Evolutionary conservation across 2,329 filamentous ascomycete species (phyloP).

Genomic region (Ceratocystis colombiana): DNA sequence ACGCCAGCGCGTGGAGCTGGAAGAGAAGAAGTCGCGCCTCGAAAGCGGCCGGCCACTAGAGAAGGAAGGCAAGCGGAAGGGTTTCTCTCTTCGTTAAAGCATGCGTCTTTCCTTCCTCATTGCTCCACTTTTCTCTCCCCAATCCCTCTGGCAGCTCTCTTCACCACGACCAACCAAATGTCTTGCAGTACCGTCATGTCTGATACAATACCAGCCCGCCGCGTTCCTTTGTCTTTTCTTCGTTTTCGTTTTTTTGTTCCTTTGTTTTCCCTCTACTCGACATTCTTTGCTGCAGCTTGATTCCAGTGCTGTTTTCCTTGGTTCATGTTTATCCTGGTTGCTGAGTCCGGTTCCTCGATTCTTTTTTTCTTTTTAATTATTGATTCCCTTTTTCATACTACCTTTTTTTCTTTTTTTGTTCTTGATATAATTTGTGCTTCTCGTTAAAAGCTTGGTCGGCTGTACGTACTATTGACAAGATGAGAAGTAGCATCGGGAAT

Average conservation of each 20-base stretch:
- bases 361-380: slow-evolving; percentile 25
- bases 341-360: slow-evolving; percentile 22
- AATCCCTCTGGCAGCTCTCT: slow-evolving; percentile 28
- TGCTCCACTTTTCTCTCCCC: slow-evolving; percentile 18
- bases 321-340: slow-evolving; percentile 25
- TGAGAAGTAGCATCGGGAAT: neutral
- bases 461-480: neutral
- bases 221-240: slow-evolving; percentile 41
- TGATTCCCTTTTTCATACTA: slow-evolving; percentile 25
- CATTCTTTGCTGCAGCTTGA: slow-evolving; percentile 24
- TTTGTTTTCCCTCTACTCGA: slow-evolving; percentile 36
- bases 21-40: slow-evolving; percentile 95
- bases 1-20: slow-evolving; percentile 83
- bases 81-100: slow-evolving; percentile 89
- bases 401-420: slow-evolving; percentile 15
- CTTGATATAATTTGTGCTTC: slow-evolving; percentile 21
- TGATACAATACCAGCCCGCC: slow-evolving; percentile 48
- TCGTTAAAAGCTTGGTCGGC: slow-evolving; percentile 3
- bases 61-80: slow-evolving; percentile 98
- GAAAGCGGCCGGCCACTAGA: slow-evolving; percentile 93
- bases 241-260: slow-evolving; percentile 35
- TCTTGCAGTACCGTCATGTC: slow-evolving; percentile 49
- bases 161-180: slow-evolving; percentile 42
- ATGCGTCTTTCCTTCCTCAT: slow-evolving; percentile 27
- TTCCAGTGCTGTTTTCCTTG: slow-evolving; percentile 28